Conservation (phyloP, 2,329 filamentous ascomycete species). For the Aphanoascus verrucosus region DNA sequence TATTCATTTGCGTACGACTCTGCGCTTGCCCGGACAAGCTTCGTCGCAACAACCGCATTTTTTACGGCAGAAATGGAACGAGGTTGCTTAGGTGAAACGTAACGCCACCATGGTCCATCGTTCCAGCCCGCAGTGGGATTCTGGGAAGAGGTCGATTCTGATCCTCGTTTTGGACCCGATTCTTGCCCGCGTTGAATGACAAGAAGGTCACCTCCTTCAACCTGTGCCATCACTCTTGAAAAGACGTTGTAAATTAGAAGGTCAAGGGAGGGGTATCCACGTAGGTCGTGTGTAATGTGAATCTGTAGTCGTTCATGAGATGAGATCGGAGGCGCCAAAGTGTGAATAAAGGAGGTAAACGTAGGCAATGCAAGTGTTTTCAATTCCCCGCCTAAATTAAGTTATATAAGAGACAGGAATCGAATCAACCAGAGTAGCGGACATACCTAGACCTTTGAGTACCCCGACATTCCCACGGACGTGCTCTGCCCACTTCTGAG, state of each 20-base stretch:
- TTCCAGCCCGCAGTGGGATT: conserved; percentile 51
- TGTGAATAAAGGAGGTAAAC: conserved; percentile 89
- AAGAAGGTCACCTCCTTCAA: conserved; percentile 88
- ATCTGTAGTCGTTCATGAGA: conserved; percentile 95
- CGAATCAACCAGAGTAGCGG: background rate
- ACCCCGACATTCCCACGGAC: conserved; percentile 79
- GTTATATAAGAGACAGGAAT: background rate
- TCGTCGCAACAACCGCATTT: conserved; percentile 75
- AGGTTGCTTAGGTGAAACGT: conserved; percentile 45
- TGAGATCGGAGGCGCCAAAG: conserved; percentile 88
- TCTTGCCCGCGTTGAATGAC: conserved; percentile 91
- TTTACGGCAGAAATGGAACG: conserved; percentile 71
- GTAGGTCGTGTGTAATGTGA: conserved; percentile 91
- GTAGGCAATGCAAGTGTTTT: conserved; percentile 80
- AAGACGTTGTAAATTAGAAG: conserved; percentile 87
- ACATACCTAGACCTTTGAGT: conserved; percentile 62
- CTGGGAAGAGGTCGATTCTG: conserved; percentile 20
- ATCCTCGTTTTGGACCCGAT: conserved; percentile 55
- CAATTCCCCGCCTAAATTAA: conserved; percentile 64
- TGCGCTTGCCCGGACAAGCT: conserved; percentile 78
- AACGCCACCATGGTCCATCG: conserved; percentile 93
- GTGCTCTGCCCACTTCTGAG: conserved; percentile 90
- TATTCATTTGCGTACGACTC: conserved; percentile 81
- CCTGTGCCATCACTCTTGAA: conserved; percentile 94
- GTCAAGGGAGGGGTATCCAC: conserved; percentile 88